Percentiles rank a stretch among this genome's conserved stretches.
Conservation (phyloP, 108 stramenopile species). For the Nitzschia palea region DNA sequence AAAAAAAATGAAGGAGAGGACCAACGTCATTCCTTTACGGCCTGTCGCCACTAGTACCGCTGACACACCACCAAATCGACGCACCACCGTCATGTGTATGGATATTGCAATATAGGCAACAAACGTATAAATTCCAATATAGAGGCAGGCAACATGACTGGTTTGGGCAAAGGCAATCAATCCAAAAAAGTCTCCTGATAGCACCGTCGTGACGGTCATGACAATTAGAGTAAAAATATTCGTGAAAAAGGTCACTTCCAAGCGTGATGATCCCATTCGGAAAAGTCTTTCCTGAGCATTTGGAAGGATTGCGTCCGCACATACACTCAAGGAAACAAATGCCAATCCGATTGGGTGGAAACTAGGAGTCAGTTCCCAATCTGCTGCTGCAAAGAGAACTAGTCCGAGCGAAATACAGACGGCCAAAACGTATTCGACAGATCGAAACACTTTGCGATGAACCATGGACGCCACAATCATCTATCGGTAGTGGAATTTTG, state of each 20-base stretch:
- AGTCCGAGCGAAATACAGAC: constrained; percentile 87
- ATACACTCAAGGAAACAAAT: constrained; percentile 85
- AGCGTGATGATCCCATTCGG: constrained; percentile 61
- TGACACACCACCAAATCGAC: constrained; percentile 91
- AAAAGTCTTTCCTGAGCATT: constrained; percentile 94
- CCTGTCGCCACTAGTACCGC: constrained; percentile 91
- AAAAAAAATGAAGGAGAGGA: constrained; percentile 86
- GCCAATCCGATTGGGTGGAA: constrained; percentile 89
- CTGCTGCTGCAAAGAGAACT: constrained; percentile 90
- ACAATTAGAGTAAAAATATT: constrained; percentile 88
- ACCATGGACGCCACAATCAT: constrained; percentile 90
- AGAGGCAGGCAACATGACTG: constrained; percentile 31
- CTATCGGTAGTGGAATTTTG: too few relatives aligned
- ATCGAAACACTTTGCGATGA: constrained; percentile 71
- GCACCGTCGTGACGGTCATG: constrained; percentile 77
- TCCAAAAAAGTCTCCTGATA: constrained; percentile 87
- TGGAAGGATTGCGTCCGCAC: constrained; percentile 92
- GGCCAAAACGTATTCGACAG: constrained; percentile 83
- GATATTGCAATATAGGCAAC: constrained; percentile 93
- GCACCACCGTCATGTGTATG: constrained; percentile 88
- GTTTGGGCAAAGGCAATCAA: constrained; percentile 59
- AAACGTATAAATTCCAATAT: constrained; percentile 81
- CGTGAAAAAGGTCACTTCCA: constrained; percentile 92
- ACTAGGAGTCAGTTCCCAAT: constrained; percentile 81
- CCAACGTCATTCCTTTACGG: constrained; percentile 91